Evolutionary conservation across 2,329 filamentous ascomycete genomes (phyloP), one percentile per base, ranked within the genome.

Genomic region (Xylaria sp.): DNA sequence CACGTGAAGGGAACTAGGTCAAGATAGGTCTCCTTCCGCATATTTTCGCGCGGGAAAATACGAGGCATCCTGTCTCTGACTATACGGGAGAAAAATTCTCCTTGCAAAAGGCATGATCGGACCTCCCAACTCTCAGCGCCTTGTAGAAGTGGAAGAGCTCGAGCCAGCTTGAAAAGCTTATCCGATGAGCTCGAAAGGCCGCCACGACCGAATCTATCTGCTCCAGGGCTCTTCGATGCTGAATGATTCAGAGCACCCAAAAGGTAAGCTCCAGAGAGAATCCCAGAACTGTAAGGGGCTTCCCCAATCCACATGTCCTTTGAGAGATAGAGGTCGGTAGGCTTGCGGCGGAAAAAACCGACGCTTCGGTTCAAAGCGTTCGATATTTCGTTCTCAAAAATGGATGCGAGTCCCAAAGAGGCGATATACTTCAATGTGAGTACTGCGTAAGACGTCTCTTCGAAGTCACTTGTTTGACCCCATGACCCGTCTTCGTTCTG

Each of bases 1-100:
- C 48, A 51, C 10, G 48, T 51, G 48, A 51, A 51, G 20, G 48
- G 48, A 51, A 51, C 48, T 25, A 51, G 13, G 20, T 51, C 23
- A 25, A 51, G 48, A 20, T 51, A 51, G 20, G 48, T 51, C 10
- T 51, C 48, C 48, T 51, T 51, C 10, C 48, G 48, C 48, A 51
- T 51, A 13, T 51, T 51, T 23, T 51, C 48, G 5, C 48, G n/a
- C 3, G 48, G 48, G 23, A 51, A 51, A 25, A 51, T 51, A 51
- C 48, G 48, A 51, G 48, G 48, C 12, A 51, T 51, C 13, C 20
- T 51, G 20, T 20, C 48, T 9, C 12, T 51, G 20, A 51, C n/a
- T 23, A 51, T 51, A 8, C 20, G 28, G 2, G 48, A 20, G 48
- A 51, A 51, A 7, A 51, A 15, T 28, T 51, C 48, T 0, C 48